These are phyloP conservation scores for Corrigiola litoralis DNA, from an alignment of 179 eudicot species.

Conservation along the genomic window DNA sequence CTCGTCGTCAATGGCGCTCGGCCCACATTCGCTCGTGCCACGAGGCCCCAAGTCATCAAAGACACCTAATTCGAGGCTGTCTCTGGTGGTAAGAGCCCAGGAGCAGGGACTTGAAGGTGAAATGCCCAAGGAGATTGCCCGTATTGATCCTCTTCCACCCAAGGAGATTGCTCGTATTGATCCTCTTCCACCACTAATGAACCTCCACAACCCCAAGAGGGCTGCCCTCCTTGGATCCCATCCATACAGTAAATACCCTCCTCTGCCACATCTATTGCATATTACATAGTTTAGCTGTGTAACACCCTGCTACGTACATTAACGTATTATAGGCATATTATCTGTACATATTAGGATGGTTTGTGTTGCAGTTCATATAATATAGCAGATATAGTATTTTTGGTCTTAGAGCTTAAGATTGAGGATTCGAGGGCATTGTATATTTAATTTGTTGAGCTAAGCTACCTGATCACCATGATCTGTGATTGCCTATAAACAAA, in stretches of 20 bases:
- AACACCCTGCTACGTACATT: too few species aligned
- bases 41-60: conserved; percentile 5
- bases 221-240: conserved; percentile 13
- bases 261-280: too few species aligned
- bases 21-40: conserved; percentile 9
- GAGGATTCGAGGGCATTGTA: too few species aligned
- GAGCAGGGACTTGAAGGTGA: background rate
- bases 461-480: too few species aligned
- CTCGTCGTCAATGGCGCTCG: conserved; percentile 8
- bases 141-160: conserved; percentile 10
- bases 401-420: too few species aligned
- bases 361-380: background rate
- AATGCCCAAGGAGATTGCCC: background rate
- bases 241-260: conserved; percentile 18
- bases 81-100: conserved; percentile 16
- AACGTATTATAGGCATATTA: too few species aligned
- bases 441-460: too few species aligned
- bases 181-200: conserved; percentile 6
- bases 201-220: conserved; percentile 3
- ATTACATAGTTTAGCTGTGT: too few species aligned
- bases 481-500: too few species aligned
- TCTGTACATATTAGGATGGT: background rate
- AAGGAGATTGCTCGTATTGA: background rate
- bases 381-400: too few species aligned
- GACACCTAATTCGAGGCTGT: too few species aligned